Evolutionary conservation across 148 eudicot genomes (phyloP).

Genomic region (Euryodendron excelsum): DNA sequence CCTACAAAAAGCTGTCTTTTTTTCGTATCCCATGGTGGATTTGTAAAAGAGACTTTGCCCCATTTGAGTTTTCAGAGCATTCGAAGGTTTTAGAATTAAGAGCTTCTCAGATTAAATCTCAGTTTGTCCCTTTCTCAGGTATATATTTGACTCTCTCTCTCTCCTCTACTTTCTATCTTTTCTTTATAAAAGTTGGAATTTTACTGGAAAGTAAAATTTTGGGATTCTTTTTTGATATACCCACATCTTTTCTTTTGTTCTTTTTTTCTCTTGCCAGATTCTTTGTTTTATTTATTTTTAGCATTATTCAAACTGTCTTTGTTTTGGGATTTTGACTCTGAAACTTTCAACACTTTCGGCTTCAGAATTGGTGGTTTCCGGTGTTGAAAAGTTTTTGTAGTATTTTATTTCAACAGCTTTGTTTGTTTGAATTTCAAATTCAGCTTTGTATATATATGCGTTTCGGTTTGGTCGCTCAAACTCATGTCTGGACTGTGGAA

Average conservation of each 20-base stretch:
- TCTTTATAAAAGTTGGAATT: not conserved
- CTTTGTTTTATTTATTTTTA: too few species aligned
- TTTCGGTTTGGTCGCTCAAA: not conserved
- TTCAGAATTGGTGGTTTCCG: not conserved
- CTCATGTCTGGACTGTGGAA: conserved; percentile 3
- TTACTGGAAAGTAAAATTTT: not conserved
- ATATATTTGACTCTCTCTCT: conserved; percentile 4
- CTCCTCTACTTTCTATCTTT: not conserved
- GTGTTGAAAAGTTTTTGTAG: not conserved
- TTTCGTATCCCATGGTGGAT: not conserved
- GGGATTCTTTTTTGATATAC: not conserved
- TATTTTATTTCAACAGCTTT: not conserved
- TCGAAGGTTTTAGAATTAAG: not conserved
- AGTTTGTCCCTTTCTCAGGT: conserved; percentile 15
- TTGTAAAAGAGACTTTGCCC: not conserved
- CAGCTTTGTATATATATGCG: not conserved
- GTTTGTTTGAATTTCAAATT: not conserved
- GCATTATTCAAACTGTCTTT: conserved; percentile 2
- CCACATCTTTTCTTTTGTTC: not conserved
- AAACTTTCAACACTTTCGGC: not conserved
- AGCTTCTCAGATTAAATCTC: conserved; percentile 1
- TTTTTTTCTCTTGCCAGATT: too few species aligned
- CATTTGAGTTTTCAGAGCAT: conserved; percentile 8
- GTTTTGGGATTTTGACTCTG: not conserved
- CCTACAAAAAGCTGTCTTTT: not conserved